These are phyloP conservation scores for Dictyostelium purpureum DNA, from an alignment of 78 protist genomes.

Conservation along the genomic window DNA sequence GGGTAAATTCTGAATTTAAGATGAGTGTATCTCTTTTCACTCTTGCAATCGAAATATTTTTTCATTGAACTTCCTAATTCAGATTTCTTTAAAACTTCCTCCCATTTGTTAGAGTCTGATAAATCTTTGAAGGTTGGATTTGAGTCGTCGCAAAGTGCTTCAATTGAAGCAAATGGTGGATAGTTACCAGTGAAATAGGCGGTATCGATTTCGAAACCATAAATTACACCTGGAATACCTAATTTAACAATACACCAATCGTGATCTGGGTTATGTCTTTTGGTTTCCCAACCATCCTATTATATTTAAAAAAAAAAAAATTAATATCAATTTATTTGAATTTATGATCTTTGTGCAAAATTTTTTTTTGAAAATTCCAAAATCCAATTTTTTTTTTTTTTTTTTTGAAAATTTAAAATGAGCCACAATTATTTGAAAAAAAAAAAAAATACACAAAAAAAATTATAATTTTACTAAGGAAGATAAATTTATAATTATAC, in stretches of 20 bases:
- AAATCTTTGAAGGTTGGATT: slow-evolving; percentile 20
- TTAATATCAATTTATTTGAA: neutral
- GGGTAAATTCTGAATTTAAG: slow-evolving; percentile 81
- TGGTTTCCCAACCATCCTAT: slow-evolving; percentile 94
- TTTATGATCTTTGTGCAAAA: too few relatives aligned
- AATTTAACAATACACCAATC: slow-evolving; percentile 89
- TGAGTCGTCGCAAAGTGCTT: slow-evolving; percentile 58
- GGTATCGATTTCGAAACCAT: slow-evolving; percentile 87
- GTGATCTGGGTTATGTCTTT: slow-evolving; percentile 86
- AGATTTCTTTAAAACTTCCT: slow-evolving; percentile 39
- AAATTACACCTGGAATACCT: slow-evolving; percentile 83
- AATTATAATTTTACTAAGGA: neutral
- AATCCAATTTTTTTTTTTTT: too few relatives aligned
- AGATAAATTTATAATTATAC: neutral
- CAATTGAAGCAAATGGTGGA: slow-evolving; percentile 85
- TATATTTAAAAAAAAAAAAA: neutral
- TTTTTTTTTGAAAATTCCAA: neutral
- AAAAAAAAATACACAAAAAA: too few relatives aligned
- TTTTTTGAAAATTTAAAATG: too few relatives aligned
- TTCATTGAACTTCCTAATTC: slow-evolving; percentile 52
- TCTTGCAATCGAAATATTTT: slow-evolving; percentile 31
- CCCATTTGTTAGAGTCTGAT: slow-evolving; percentile 41
- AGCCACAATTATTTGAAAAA: too few relatives aligned
- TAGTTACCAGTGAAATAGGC: slow-evolving; percentile 90
- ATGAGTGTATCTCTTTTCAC: slow-evolving; percentile 77